Evolutionary conservation across 192 early-diverging fungal genomes (phyloP), one percentile per base, ranked within the genome.

Genomic region (Entomortierella lignicola): DNA sequence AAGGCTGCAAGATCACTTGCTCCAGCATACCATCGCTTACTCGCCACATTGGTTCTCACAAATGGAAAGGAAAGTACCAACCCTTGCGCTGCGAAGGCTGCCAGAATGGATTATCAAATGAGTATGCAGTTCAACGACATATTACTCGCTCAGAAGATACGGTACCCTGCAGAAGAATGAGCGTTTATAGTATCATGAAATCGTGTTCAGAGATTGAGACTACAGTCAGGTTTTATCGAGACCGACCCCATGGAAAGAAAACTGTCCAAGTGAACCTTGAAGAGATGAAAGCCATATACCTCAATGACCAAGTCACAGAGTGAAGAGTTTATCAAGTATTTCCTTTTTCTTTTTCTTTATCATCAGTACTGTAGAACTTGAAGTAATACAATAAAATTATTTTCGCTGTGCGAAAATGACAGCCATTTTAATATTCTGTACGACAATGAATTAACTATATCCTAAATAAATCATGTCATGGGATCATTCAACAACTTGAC

Each of bases 41-140:
- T 1, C 74, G 74, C 4, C 74, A 79, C 17, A 2, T 5, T 0
- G 55, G 50, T 0, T 48, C 34, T 2, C 74, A 77, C 50, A 63
- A 63, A 29, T 69, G 74, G 74, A 21, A 55, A 18, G 74, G 74
- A 2, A 27, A 13, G 2, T 77, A 69, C 25, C 27, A 66, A 0
- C 74, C 74, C 1, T 61, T 77, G 2, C 66, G 66, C 0, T 77
- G 74, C 21, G 74, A 63, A 48, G 60, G 59, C 15, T 77, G 74
- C 56, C 44, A 47, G 13, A 69, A 30, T 18, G 39, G 60, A 1
- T 55, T 79, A 7, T 79, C 75, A 55, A 79, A 79, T 32, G 75
- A 79, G 51, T 79, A 60, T 41, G 69, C 75, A 32, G 75, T 66
- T 13, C 75, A 79, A 56, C 26, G 75, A 8, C 75, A 79, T 48